Conservation (phyloP, 176 grass and related monocot genomes). For the Avena eriantha region DNA sequence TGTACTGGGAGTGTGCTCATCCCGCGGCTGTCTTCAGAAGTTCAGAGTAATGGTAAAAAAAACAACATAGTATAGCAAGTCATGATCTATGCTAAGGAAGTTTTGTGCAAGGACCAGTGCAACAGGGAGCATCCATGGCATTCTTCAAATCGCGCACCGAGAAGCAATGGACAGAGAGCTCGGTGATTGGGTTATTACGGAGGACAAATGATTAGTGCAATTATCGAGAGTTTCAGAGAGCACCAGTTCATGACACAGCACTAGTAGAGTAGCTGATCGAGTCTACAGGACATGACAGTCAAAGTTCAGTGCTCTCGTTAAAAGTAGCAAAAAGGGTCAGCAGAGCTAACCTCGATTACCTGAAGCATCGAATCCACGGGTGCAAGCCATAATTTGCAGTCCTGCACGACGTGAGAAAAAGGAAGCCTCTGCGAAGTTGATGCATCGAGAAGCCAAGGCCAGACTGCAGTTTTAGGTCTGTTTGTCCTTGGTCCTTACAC, state of each 20-base stretch:
- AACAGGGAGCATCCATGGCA: not conserved
- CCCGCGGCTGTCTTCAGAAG: too few species aligned
- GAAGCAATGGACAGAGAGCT: constrained; percentile 1
- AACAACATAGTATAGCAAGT: too few species aligned
- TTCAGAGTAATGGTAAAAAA: too few species aligned
- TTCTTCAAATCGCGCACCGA: constrained; percentile 10
- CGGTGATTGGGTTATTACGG: constrained; percentile 33
- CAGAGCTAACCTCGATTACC: not conserved
- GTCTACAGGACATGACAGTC: not conserved
- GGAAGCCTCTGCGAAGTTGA: not conserved
- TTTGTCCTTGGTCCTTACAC: not conserved
- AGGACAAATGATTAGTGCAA: constrained; percentile 37
- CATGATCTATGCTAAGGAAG: too few species aligned
- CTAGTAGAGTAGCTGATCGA: not conserved
- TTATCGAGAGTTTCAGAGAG: not conserved
- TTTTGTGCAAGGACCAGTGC: not conserved
- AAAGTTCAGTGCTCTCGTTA: not conserved
- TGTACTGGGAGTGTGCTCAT: too few species aligned
- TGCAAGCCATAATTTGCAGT: not conserved
- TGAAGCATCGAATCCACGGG: not conserved
- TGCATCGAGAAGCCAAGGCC: constrained; percentile 1
- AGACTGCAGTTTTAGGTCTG: not conserved
- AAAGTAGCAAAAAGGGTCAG: constrained; percentile 4
- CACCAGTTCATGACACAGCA: not conserved
- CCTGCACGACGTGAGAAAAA: not conserved